A percentile compares a stretch with the other conserved stretches of the same genome.
Evolutionary conservation across 2,329 filamentous ascomycete species (phyloP).

Genomic region (Lizonia empirigonia): DNA sequence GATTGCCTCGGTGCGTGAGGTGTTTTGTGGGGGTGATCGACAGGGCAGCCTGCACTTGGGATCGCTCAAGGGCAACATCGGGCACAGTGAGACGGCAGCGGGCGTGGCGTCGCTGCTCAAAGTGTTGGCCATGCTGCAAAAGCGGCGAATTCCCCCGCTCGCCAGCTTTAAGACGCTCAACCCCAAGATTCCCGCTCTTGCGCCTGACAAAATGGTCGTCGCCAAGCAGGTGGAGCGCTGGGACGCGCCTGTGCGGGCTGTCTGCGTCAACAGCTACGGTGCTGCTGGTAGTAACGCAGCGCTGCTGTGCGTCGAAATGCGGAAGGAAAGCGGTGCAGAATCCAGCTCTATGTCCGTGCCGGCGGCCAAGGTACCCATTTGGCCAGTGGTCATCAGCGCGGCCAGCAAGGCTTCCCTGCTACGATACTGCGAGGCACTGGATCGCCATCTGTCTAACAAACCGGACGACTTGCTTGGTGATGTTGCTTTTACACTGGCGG

Average conservation of each 20-base stretch:
- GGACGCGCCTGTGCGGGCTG: slow-evolving; percentile 9
- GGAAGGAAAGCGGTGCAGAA: background rate
- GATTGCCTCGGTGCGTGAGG: slow-evolving; percentile 24
- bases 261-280: slow-evolving; percentile 45
- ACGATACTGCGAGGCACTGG: background rate
- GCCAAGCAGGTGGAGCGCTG: slow-evolving; percentile 12
- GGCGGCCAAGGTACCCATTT: background rate
- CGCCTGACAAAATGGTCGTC: slow-evolving; percentile 21
- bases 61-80: slow-evolving; percentile 41
- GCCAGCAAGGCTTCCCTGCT: background rate
- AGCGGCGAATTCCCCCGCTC: slow-evolving; percentile 27
- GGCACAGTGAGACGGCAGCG: slow-evolving; percentile 32
- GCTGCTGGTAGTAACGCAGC: slow-evolving; percentile 32
- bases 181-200: slow-evolving; percentile 15
- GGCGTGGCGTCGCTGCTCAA: slow-evolving; percentile 35
- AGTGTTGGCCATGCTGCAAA: slow-evolving; percentile 33
- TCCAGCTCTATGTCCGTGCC: background rate
- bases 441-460: background rate
- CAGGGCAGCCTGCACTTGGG: slow-evolving; percentile 24
- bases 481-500: background rate
- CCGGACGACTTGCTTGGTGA: background rate
- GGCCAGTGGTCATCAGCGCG: background rate
- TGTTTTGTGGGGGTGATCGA: slow-evolving; percentile 19
- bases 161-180: slow-evolving; percentile 24
- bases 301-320: slow-evolving; percentile 17